Evolutionary conservation across 805 yeast genomes (phyloP).

Genomic region (Lipomyces starkeyi): DNA sequence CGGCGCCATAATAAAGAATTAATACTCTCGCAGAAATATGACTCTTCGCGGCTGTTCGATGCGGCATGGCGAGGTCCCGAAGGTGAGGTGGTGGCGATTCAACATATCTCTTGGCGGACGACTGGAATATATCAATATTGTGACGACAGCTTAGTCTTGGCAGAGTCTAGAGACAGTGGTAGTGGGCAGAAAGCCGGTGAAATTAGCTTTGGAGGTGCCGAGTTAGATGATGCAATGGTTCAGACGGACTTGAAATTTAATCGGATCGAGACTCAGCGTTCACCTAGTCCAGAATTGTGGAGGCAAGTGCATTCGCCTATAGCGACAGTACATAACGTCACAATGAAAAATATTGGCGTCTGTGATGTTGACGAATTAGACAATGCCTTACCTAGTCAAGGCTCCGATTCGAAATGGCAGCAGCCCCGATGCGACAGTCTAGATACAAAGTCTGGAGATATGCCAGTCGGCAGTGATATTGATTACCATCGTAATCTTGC

Average conservation of each 20-base stretch:
- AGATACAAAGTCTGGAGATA: background rate
- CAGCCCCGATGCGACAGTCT: background rate
- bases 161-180: background rate
- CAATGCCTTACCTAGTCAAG: background rate
- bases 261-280: background rate
- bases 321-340: background rate
- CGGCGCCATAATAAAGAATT: background rate
- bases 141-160: background rate
- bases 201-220: background rate
- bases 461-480: background rate
- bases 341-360: background rate
- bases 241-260: background rate
- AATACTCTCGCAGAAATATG: background rate
- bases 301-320: background rate
- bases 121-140: background rate
- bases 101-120: background rate
- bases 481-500: background rate
- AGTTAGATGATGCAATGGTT: background rate
- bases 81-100: conserved; percentile 7
- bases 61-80: conserved; percentile 20
- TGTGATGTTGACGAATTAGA: background rate
- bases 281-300: background rate
- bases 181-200: background rate
- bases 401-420: background rate
- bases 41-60: conserved; percentile 9